Base-by-base conservation (phyloP, 345 rosid species). In the Moricandia moricandioides region DNA sequence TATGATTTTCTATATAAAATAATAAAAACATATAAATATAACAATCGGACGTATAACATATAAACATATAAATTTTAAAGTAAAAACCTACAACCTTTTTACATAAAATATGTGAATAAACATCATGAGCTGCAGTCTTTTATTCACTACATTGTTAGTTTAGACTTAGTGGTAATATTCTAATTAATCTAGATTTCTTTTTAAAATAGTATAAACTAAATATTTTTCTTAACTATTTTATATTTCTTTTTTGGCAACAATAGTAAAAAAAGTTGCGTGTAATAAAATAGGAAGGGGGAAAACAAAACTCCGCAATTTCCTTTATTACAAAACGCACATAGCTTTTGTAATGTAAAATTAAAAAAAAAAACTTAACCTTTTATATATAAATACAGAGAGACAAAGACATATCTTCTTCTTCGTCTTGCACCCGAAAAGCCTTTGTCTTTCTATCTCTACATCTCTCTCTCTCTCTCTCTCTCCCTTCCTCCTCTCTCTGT, bases 391-490 rank as follows among this genome's bases (percentile, higher is more conserved):
- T 57, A 78, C 37, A 65, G 29, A 65, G 29, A 73, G 45, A 79
- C 49, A 65, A 17, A 67, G 27, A 67, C 4, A 72, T 61, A 78
- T 78, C 73, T 45, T 45, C 52, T 45, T 72, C 52, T 45, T 72
- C 77, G 43, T 68, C 70, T 73, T 69, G 54, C 75, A 73, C 61
- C 74, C 70, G 54, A 72, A 75, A 75, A 60, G 64, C 72, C 49
- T 79, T 69, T 52, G 74, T 74, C 67, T 74, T 35, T 79, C 75
- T 47, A 26, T 73, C 83, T 74, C 72, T 69, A 65, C 33, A 64
- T 43, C 13, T 63, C 55, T 65, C 61, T 47, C 73, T 11, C 9
- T 73, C 57, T 33, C 13, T 63, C 55, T 57, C 52, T 57, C 72
- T 21, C 13, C 69, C 62, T 55, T 4, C 16, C 14, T n/a, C 8